Conservation (phyloP, 2,329 filamentous ascomycete species). For the Curvularia sp. region DNA sequence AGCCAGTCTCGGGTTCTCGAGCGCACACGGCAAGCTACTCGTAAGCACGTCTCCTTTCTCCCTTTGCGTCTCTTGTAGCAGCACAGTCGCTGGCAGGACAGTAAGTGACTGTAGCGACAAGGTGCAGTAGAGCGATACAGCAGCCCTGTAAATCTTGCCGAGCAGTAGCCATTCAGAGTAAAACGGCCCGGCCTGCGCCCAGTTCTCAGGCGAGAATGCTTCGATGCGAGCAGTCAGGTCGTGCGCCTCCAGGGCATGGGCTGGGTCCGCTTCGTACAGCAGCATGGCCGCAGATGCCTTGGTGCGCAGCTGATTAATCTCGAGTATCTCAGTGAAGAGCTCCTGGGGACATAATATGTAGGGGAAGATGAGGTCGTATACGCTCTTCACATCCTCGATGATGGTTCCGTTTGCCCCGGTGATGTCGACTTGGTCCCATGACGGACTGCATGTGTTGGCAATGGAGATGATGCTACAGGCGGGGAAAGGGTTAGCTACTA, state of each 20-base stretch:
- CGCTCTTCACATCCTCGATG: slow-evolving; percentile 24
- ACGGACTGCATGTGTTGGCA: slow-evolving; percentile 39
- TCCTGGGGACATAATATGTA: slow-evolving; percentile 36
- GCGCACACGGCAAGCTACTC: slow-evolving; percentile 13
- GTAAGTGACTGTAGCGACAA: slow-evolving; percentile 36
- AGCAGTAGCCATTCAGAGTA: slow-evolving; percentile 35
- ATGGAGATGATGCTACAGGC: slow-evolving; percentile 31
- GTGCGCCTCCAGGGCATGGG: slow-evolving; percentile 25
- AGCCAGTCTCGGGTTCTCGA: slow-evolving; percentile 15
- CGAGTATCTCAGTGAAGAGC: slow-evolving; percentile 36
- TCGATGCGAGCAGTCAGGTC: slow-evolving; percentile 33
- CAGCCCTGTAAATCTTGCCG: slow-evolving; percentile 35
- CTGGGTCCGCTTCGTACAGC: slow-evolving; percentile 15
- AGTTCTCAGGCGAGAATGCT: slow-evolving; percentile 33
- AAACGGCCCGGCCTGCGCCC: slow-evolving; percentile 36
- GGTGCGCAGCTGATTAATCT: slow-evolving; percentile 34
- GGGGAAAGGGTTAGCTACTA: slow-evolving; percentile 5
- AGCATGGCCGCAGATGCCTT: slow-evolving; percentile 17
- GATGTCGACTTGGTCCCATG: slow-evolving; percentile 35
- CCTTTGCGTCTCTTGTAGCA: slow-evolving; percentile 27
- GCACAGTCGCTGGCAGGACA: slow-evolving; percentile 26
- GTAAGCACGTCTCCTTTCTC: slow-evolving; percentile 25
- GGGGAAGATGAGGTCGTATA: slow-evolving; percentile 40
- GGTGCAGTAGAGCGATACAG: slow-evolving; percentile 39
- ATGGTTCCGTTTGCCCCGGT: slow-evolving; percentile 20